Evolutionary conservation across 352 stramenopile species (phyloP), one percentile per base, ranked within the genome.

Genomic region (Thraustochytrium sp.): DNA sequence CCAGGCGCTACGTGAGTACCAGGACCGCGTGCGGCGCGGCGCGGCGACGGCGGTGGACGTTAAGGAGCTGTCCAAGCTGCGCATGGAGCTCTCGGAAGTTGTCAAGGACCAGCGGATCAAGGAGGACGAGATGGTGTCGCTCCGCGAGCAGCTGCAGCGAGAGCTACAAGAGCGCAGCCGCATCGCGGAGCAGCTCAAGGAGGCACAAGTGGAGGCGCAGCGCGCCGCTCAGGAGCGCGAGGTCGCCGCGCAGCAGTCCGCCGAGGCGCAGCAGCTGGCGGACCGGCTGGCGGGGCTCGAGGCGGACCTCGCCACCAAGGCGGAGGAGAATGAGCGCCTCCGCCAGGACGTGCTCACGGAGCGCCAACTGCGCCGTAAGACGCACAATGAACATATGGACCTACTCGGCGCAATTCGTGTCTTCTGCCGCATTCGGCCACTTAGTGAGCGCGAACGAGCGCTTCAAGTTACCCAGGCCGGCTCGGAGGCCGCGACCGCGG

Each of bases 301-400:
- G 31, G n/a, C 18, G 5, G 31, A 40, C 16, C 48, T 80, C 3
- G 2, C 26, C 8, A 23, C 51, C 37, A 44, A 80, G 42, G 68
- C 48, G 4, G 68, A 61, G 34, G 68, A 80, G 38, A 80, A 80
- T 34, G 48, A 46, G 51, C 48, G 40, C 3, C 51, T 80, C 3
- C 63, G 53, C n/a, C 26, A 65, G 21, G 40, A 80, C 31, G 31
- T 80, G 3, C 37, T 31, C 46, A 53, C 68, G 4, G 68, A 80
- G 51, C 46, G 40, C 4, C 16, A 63, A 42, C 68, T 80, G 51
- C 68, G 68, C 23, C 48, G 68, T 21, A 80, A 64, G 68, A 64
- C 68, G 37, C 68, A 80, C 68, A 80, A 80, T 44, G 21, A 63
- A 21, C 31, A 80, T 26, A 61, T 80, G 11, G 68, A 80, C n/a